Evolutionary conservation across 2,329 filamentous ascomycete genomes (phyloP), one percentile per base, ranked within the genome.

Genomic region (Nemania sp.): DNA sequence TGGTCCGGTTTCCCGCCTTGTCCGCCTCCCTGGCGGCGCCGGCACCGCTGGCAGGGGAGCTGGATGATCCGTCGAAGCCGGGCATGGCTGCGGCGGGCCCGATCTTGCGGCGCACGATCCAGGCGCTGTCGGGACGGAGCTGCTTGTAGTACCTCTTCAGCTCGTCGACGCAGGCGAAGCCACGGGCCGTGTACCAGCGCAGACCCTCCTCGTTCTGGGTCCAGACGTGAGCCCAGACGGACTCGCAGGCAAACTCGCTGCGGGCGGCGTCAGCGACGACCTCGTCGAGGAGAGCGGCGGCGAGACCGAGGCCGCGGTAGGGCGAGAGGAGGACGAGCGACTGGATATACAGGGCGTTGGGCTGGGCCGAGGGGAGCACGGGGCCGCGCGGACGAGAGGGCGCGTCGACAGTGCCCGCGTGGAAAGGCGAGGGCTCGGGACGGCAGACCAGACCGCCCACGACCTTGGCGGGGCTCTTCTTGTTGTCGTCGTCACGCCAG

Each of bases 201-300:
- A 89, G 73, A 0, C 81, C 87, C 18, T 88, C 86, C 2, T 82
- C 79, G 71, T 88, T 89, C 60, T 86, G 81, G 11, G 86, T 87
- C 87, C 87, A 90, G 15, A 89, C 87, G 71, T 90, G 87, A 4
- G 87, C 87, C 65, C 85, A 88, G 15, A 87, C 76, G 45, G 78
- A 78, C 53, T 79, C 69, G 63, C 78, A 72, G 15, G 64, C 73
- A 3, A 75, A 75, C 11, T 74, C 73, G 42, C 67, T 71, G 9
- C 70, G 68, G 12, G 74, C 75, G 2, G 78, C 78, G 11, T 77
- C 75, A 20, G 75, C 74, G 57, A 83, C 66, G 47, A 86, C 77
- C 64, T 82, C 78, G 47, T 85, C 80, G 15, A 90, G 75, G 0
- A 85, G 80, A 21, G 83, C 81, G n/a, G 79, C 77, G 12, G 83